Evolutionary conservation across 169 alveolate genomes (phyloP), one percentile per base, ranked within the genome.

Genomic region (Eimeria praecox): DNA sequence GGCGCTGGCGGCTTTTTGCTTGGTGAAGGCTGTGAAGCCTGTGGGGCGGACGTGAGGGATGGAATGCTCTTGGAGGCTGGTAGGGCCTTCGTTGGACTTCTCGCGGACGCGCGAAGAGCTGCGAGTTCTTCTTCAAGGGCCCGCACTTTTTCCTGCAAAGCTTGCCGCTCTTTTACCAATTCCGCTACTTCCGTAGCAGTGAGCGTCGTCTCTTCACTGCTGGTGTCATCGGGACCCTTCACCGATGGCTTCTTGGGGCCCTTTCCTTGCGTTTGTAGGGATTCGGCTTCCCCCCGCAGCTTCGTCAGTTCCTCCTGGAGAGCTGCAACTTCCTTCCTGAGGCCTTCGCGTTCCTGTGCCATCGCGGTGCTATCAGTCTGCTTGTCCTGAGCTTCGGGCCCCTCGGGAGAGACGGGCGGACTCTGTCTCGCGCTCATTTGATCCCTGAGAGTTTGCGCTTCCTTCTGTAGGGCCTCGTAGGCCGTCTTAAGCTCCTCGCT

Each of bases 401-500:
- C 83, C 42, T 12, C 44, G 24, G 42, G n/a, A 27, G 52, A 40
- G 30, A 24, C 42, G 56, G 78, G 77, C 3, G 33, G 38, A 56
- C 71, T 30, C 46, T 38, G 46, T 14, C 49, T 14, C 82, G 40
- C n/a, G 46, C 83, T 35, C 52, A 87, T 64, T 42, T 87, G 71
- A 42, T 46, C 35, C 62, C 83, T 38, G 78, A 87, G 82, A 18
- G 64, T 27, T 52, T 64, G 62, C 12, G 83, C 46, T 64, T 87
- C 94, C 27, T 52, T 59, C 62, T 87, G 83, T 40, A 87, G 66
- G 71, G 54, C 54, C 69, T 62, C 94, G 85, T 87, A 62, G 14
- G 94, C 94, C 66, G 49, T 64, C 82, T 87, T 87, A 20, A 87
- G 30, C 64, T 87, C 94, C 59, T 87, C 82, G 38, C 83, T 66